Evolutionary conservation across 1,284 basidiomycete genomes (phyloP), one percentile per base, ranked within the genome.

Genomic region (Ustilago bromivora): DNA sequence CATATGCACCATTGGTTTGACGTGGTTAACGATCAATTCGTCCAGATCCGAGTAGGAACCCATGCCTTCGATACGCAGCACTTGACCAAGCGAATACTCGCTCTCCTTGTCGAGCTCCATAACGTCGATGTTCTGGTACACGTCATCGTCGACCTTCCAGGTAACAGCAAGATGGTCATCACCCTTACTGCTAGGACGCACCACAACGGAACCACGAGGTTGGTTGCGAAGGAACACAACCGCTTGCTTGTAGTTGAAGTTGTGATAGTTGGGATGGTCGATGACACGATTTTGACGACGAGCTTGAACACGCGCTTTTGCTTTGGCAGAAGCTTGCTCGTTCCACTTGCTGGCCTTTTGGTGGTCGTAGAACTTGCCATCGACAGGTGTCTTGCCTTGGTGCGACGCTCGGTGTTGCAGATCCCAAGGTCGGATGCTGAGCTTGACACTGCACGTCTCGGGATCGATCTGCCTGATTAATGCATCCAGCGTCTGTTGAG

Each of bases 251-350:
- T 94, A 92, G 83, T 95, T 96, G 89, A 98, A 93, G 85, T 97
- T 95, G 86, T 96, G 94, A 90, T 98, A 99, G 87, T 98, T 96
- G 3, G 97, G 97, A 86, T 99, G 97, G 86, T 98, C 96, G 88
- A 99, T 94, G 55, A 96, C 91, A 32, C 97, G 90, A 47, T 73
- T 77, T 61, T 79, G 78, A 53, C 94, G 91, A 63, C 83, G 82
- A 56, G 61, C 91, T 90, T 83, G 90, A 89, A 84, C 93, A 90
- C 52, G 91, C 91, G 86, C 94, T 91, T 95, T 96, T 88, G 94
- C 95, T 76, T 93, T 90, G n/a, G 89, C 90, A 68, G 92, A 89
- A 66, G 84, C 80, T n/a, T 94, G 88, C 61, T 94, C 92, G 69
- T 89, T 87, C 83, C 96, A 94, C 66, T 91, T 91, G 47, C 91